A percentile compares a stretch with the other conserved stretches of the same genome.
Evolutionary conservation across 768 basidiomycete genomes (phyloP).

Genomic region (Tulasnella sp.): DNA sequence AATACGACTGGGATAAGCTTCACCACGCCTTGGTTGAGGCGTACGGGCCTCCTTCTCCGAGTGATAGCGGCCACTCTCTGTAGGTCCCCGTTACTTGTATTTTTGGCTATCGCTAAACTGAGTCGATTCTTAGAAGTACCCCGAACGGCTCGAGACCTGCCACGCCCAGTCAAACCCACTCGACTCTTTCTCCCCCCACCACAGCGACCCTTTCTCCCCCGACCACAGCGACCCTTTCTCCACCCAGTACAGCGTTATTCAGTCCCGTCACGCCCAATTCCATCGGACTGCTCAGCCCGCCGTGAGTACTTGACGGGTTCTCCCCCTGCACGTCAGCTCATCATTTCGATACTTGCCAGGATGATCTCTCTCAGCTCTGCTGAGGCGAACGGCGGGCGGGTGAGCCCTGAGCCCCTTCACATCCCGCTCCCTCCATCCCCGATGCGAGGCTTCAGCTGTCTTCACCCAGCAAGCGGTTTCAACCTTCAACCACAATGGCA

Average conservation of each 20-base stretch:
- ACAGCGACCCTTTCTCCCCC: neutral
- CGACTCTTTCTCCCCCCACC: neutral
- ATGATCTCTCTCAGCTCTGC: too few relatives aligned
- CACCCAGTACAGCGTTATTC: neutral
- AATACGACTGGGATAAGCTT: neutral
- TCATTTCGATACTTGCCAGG: too few relatives aligned
- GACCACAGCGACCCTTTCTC: neutral
- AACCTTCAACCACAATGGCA: neutral
- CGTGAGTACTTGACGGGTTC: neutral
- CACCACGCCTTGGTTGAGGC: neutral
- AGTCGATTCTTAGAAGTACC: neutral
- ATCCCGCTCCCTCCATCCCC: neutral
- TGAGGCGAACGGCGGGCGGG: neutral
- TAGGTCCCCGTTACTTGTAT: neutral
- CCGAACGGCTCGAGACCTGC: neutral
- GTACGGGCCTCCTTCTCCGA: neutral
- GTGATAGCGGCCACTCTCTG: neutral
- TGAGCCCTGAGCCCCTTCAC: neutral
- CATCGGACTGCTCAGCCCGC: neutral
- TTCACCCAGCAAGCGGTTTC: neutral
- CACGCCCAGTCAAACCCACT: neutral
- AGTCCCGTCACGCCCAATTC: neutral
- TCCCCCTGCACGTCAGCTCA: neutral
- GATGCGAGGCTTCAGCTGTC: neutral
- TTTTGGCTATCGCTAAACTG: neutral